Base-by-base conservation (phyloP, 495 filamentous ascomycete species). In the Aspergillus sclerotiicarbonarius region DNA sequence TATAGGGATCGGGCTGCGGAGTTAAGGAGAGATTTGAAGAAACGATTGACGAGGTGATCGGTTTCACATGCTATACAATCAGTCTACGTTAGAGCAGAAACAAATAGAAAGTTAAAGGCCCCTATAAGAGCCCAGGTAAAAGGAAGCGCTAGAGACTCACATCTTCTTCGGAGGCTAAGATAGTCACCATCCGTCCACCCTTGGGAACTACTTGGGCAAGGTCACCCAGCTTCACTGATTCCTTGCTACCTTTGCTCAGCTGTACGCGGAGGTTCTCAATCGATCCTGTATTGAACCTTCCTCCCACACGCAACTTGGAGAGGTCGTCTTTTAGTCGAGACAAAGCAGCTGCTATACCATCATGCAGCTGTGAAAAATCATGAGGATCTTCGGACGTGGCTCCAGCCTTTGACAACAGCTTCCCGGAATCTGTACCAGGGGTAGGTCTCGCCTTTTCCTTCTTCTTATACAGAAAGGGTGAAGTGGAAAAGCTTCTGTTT, bases 161-260 rank as follows among this genome's bases (percentile, higher is more conserved):
- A 59, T 84, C 81, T 57, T 81, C 75, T 66, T 88, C 86, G 8
- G 80, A 78, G 21, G 83, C 85, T 9, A 92, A 68, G 41, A 96
- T 74, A 32, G 82, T 80, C 48, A 92, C 76, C 44, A 80, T 79
- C 57, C 90, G 78, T 8, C 88, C 85, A 35, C 83, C 85, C 59
- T 86, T 87, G 15, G 88, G 87, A 33, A 92, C 75, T 12, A 96
- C 81, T 61, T 90, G 87, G 29, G 90, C 90, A 43, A 96, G 65
- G 64, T 93, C 89, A 9, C 83, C 80, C 29, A 96, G 71, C 46
- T 64, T 74, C 48, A 72, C 61, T 2, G 76, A 80, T 37, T 78
- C 71, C 19, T 79, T 81, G 35, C 60, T 71, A n/a, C 75, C 76
- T 63, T 82, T 82, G 69, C 80, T 73, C 4, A 86, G 67, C 45